Evolutionary conservation across 768 basidiomycete species (phyloP).

Genomic region (Tremella yokohamensis): DNA sequence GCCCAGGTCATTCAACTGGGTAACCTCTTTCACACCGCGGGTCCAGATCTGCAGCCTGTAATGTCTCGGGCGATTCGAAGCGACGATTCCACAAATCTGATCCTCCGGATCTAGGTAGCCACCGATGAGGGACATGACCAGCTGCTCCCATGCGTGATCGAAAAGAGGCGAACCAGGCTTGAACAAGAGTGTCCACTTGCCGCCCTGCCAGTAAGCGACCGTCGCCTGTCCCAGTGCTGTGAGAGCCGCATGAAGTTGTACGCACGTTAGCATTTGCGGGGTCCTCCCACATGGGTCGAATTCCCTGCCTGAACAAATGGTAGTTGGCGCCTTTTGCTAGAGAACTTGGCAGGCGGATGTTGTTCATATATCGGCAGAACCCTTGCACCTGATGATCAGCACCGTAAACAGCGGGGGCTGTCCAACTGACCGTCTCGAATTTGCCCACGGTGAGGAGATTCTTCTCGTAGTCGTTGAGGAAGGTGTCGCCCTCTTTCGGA

Average conservation of each 20-base stretch:
- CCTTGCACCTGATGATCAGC: constrained; percentile 35
- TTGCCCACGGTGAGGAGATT: constrained; percentile 80
- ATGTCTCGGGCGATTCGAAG: constrained; percentile 77
- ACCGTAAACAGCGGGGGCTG: background rate
- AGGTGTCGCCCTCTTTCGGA: constrained; percentile 51
- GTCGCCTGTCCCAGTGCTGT: background rate
- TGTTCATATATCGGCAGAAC: constrained; percentile 44
- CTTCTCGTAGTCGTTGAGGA: constrained; percentile 53
- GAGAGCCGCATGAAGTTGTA: too few species aligned
- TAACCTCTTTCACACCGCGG: constrained; percentile 76
- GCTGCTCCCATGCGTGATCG: constrained; percentile 84
- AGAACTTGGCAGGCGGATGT: constrained; percentile 60
- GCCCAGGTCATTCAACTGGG: constrained; percentile 77
- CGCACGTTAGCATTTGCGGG: constrained; percentile 69
- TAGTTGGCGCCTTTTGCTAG: constrained; percentile 89
- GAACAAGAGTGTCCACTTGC: constrained; percentile 94
- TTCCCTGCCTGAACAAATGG: constrained; percentile 75
- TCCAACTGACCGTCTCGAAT: constrained; percentile 65
- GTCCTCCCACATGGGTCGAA: constrained; percentile 82
- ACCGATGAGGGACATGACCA: constrained; percentile 86
- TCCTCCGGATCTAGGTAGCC: constrained; percentile 65
- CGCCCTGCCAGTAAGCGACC: constrained; percentile 56
- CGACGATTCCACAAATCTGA: constrained; percentile 72
- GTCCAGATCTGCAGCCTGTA: constrained; percentile 92
- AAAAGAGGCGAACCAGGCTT: constrained; percentile 68